Conservation (phyloP, 805 yeast species). For the Lipomyces starkeyi region DNA sequence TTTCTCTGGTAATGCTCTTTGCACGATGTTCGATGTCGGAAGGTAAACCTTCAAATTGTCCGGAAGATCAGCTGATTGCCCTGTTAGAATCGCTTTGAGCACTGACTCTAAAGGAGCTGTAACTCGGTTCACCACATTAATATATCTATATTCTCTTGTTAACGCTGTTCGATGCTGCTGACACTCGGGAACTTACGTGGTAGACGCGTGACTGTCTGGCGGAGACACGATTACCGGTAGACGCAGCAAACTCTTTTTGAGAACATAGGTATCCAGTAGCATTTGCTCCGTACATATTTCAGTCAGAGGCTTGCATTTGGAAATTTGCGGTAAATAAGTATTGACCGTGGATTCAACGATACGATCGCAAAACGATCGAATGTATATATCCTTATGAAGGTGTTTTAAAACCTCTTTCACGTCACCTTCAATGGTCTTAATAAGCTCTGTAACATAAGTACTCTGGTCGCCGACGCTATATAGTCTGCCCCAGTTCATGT, state of each 20-base stretch:
- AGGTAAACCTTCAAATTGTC: slow-evolving; percentile 34
- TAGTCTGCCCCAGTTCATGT: slow-evolving; percentile 72
- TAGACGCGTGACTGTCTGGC: slow-evolving; percentile 25
- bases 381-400: slow-evolving; percentile 62
- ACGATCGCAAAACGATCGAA: slow-evolving; percentile 76
- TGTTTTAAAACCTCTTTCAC: slow-evolving; percentile 31
- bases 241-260: slow-evolving; percentile 59
- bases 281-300: slow-evolving; percentile 81
- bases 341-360: slow-evolving; percentile 67
- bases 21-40: slow-evolving; percentile 26
- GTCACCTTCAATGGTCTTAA: slow-evolving; percentile 53
- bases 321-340: slow-evolving; percentile 62
- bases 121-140: slow-evolving; percentile 54
- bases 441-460: slow-evolving; percentile 66
- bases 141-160: slow-evolving; percentile 42
- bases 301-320: slow-evolving; percentile 68
- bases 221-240: slow-evolving; percentile 41
- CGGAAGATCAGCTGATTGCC: slow-evolving; percentile 48
- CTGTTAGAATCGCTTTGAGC: slow-evolving; percentile 70
- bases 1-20: slow-evolving; percentile 30
- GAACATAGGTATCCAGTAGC: slow-evolving; percentile 68
- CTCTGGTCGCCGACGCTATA: slow-evolving; percentile 75
- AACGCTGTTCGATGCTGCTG: slow-evolving; percentile 21
- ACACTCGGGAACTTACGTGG: slow-evolving; percentile 20
- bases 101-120: slow-evolving; percentile 61